Conservation (phyloP, 2,329 filamentous ascomycete species). For the Aspergillus carbonarius region DNA sequence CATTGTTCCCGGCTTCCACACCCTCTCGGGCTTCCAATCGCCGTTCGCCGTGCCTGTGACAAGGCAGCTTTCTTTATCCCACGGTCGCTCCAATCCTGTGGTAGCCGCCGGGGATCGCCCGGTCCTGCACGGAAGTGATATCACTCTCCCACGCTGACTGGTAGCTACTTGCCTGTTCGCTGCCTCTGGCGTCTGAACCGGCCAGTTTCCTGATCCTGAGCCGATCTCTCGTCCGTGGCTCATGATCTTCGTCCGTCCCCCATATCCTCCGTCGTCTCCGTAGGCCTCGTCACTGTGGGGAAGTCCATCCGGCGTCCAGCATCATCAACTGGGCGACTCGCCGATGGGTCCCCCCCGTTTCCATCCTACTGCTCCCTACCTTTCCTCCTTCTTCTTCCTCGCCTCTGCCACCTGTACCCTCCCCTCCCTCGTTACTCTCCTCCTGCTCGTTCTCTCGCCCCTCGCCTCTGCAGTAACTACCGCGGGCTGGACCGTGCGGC, state of each 20-base stretch:
- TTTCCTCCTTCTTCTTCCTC: slow-evolving; percentile 8
- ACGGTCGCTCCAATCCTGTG: not conserved
- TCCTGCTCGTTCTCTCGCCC: slow-evolving; percentile 12
- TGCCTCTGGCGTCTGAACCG: not conserved
- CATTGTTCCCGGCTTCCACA: not conserved
- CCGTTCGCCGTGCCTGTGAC: not conserved
- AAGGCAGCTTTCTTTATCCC: not conserved
- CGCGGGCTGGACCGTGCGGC: slow-evolving; percentile 23
- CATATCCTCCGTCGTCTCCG: slow-evolving; percentile 22
- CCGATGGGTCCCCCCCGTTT: slow-evolving; percentile 16
- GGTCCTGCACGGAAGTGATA: slow-evolving; percentile 6
- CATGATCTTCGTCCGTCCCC: slow-evolving; percentile 21
- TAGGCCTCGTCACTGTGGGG: slow-evolving; percentile 27
- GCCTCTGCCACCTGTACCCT: slow-evolving; percentile 7
- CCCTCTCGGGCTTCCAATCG: not conserved
- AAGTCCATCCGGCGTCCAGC: slow-evolving; percentile 13
- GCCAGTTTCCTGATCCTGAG: slow-evolving; percentile 1
- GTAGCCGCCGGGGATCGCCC: slow-evolving; percentile 5
- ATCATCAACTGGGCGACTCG: slow-evolving; percentile 4
- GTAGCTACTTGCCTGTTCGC: not conserved
- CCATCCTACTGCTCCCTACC: slow-evolving; percentile 8
- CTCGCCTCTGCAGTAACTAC: slow-evolving; percentile 16
- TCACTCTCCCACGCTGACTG: not conserved
- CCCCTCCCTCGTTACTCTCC: slow-evolving; percentile 12
- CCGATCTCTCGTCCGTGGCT: slow-evolving; percentile 10